A percentile compares a stretch with the other conserved stretches of the same genome.
phyloP scores from a whole-genome alignment of 345 rosid species.

The Citrus hindsii region DNA sequence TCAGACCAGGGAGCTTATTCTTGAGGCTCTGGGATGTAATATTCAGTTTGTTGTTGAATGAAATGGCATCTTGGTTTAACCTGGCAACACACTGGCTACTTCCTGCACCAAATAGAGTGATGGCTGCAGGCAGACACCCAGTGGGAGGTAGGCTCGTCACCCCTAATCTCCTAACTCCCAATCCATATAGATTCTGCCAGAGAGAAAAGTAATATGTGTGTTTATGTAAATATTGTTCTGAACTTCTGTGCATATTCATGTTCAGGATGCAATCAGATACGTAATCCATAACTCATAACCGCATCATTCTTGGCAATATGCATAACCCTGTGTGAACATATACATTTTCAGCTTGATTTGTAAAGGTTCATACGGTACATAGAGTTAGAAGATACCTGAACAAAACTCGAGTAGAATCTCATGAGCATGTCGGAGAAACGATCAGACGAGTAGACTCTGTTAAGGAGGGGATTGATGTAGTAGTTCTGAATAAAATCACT shows the following conservation, averaged over 20 bases:
- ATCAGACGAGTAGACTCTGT: conserved; percentile 45
- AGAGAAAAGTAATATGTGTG: conserved; percentile 8
- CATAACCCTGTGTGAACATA: not conserved
- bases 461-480: conserved; percentile 67
- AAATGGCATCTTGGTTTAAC: conserved; percentile 66
- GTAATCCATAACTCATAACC: no score
- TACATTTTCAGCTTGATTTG: not conserved
- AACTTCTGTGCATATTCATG: no score
- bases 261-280: no score
- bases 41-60: conserved; percentile 72
- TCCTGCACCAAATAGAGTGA: conserved; percentile 77
- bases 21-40: conserved; percentile 51
- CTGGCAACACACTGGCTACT: conserved; percentile 64
- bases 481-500: conserved; percentile 94
- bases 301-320: not conserved
- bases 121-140: conserved; percentile 89
- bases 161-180: conserved; percentile 81
- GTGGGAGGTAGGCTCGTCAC: conserved; percentile 78
- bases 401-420: conserved; percentile 61
- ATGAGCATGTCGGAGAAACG: conserved; percentile 64
- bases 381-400: conserved; percentile 50
- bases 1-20: conserved; percentile 62
- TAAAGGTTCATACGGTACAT: not conserved
- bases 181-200: conserved; percentile 63
- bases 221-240: not conserved